These are phyloP conservation scores for Asterochloris sp. DNA, from an alignment of 139 green algal genomes.

Conservation along the genomic window DNA sequence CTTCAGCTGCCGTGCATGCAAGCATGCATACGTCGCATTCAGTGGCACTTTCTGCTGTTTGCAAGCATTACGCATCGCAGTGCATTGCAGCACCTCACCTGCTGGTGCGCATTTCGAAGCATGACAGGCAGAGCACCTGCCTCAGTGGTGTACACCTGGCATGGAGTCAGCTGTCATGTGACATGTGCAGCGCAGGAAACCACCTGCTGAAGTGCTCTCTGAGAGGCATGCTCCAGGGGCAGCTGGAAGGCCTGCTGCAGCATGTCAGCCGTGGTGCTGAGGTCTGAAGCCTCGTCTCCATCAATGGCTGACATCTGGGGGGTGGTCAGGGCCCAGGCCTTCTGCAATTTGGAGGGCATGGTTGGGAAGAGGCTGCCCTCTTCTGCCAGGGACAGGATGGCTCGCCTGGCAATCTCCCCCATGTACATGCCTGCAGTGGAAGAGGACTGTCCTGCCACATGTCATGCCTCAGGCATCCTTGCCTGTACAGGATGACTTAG, in stretches of 20 bases:
- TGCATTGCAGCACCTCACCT: too few species aligned
- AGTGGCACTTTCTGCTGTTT: too few species aligned
- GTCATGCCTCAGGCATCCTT: too few species aligned
- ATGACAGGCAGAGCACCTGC: too few species aligned
- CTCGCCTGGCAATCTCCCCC: slow-evolving; percentile 74
- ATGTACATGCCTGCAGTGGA: slow-evolving; percentile 77
- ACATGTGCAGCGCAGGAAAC: too few species aligned
- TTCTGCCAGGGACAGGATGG: slow-evolving; percentile 60
- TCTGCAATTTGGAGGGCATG: slow-evolving; percentile 22
- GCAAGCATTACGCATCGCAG: too few species aligned
- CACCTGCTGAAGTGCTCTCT: slow-evolving; percentile 5
- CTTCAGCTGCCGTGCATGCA: too few species aligned
- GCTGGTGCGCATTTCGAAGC: too few species aligned
- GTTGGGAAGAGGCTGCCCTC: slow-evolving; percentile 41
- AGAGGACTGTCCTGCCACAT: background rate
- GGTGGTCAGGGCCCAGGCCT: slow-evolving; percentile 27
- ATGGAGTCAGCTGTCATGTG: too few species aligned
- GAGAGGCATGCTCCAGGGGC: background rate
- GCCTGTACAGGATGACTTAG: too few species aligned
- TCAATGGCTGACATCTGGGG: slow-evolving; percentile 43
- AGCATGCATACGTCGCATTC: too few species aligned
- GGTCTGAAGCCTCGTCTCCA: slow-evolving; percentile 36
- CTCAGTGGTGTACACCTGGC: too few species aligned
- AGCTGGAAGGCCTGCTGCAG: slow-evolving; percentile 25
- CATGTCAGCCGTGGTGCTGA: slow-evolving; percentile 6